phyloP scores from a whole-genome alignment of 305 asterid species.

The Coffea humblotiana region DNA sequence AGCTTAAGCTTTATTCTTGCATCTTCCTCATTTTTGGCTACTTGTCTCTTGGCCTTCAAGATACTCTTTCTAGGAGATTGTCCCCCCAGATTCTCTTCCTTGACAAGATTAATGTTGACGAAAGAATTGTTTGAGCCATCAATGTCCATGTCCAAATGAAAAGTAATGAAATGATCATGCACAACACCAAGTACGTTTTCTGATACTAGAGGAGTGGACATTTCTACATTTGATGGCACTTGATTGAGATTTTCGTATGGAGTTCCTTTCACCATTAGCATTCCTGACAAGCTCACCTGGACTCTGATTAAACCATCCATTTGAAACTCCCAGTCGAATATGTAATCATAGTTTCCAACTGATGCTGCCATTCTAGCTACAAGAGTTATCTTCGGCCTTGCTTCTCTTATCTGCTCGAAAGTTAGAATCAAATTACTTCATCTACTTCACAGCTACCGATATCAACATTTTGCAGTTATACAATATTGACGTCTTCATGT shows the following conservation, averaged over 20 bases:
- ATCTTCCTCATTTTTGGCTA: conserved; percentile 62
- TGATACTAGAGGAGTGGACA: conserved; percentile 46
- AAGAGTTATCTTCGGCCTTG: conserved; percentile 66
- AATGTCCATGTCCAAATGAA: conserved; percentile 72
- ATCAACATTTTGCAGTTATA: not conserved
- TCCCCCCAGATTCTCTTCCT: conserved; percentile 40
- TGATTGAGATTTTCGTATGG: conserved; percentile 48
- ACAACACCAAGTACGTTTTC: conserved; percentile 71
- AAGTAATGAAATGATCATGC: conserved; percentile 75
- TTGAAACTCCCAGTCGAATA: conserved; percentile 77
- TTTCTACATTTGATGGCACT: conserved; percentile 36
- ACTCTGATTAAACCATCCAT: conserved; percentile 69
- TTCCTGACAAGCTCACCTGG: conserved; percentile 67
- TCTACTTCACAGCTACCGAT: not conserved
- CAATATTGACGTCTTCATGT: not conserved
- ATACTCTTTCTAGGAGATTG: conserved; percentile 56
- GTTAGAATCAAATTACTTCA: not conserved
- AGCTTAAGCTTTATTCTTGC: conserved; percentile 60
- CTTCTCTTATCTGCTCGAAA: conserved; percentile 45
- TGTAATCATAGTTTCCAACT: conserved; percentile 68
- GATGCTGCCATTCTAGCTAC: conserved; percentile 65
- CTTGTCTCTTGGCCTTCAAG: conserved; percentile 52
- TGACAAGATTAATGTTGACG: conserved; percentile 52
- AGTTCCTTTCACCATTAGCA: conserved; percentile 72
- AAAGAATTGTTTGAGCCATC: conserved; percentile 64